Base-by-base conservation (phyloP, 2,329 filamentous ascomycete species). In the Plenodomus biglobosus region DNA sequence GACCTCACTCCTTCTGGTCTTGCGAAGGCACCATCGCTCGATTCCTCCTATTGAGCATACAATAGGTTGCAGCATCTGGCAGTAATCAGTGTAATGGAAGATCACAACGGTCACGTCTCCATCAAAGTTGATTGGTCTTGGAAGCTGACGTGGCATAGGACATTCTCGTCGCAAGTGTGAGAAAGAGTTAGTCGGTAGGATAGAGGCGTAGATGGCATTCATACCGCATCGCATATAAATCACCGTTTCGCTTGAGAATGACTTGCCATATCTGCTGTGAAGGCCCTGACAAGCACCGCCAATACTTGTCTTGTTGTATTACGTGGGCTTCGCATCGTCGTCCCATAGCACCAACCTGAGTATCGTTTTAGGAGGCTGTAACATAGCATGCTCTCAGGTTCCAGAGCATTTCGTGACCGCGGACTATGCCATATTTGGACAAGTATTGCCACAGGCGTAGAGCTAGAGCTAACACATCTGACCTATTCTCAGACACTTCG, bases 401-500 rank as follows among this genome's bases (percentile, higher is more conserved):
- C 27, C 27, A 40, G 40, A 40, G 37, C 17, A 18, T 18, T 7
- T 32, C 27, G 18, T 15, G 15, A 15, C 16, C n/a, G 24, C 21
- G 38, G 43, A 21, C 43, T 22, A 34, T 19, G 37, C 13, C 30
- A 24, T 36, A 43, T 32, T 22, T 17, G 38, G 38, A 41, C 42
- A 30, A 39, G 38, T 36, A 37, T 37, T 21, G 46, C 38, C 46
- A 48, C 46, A 41, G 27, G 21, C 22, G 21, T 42, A 38, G 36
- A 42, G 49, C 49, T 41, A 39, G 41, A 18, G 46, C 49, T 52
- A 45, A n/a, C 37, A 27, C 38, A 32, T 11, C 6, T 32, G 10
- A 10, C 27, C 27, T 32, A 11, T 32, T 11, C 22, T 24, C n/a
- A n/a, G n/a, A n/a, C n/a, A n/a, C n/a, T n/a, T n/a, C n/a, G n/a